phyloP scores from a whole-genome alignment of 345 rosid species.

The Dovyalis caffra region DNA sequence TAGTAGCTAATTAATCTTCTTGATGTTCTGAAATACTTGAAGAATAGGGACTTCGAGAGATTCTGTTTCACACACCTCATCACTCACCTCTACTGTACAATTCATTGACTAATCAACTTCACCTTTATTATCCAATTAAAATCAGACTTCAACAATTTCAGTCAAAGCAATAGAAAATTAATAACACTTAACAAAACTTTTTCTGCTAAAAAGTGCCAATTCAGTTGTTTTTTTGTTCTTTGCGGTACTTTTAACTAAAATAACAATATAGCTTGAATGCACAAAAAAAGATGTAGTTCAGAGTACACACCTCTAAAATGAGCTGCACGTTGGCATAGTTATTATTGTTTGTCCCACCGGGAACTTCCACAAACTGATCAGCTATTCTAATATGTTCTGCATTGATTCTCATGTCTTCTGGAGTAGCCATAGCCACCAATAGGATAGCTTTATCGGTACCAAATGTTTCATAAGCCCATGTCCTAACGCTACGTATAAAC shows the following conservation, averaged over 20 bases:
- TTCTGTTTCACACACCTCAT: background rate
- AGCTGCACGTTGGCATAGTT: slow-evolving; percentile 99
- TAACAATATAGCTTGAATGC: slow-evolving; percentile 11
- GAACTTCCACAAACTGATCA: slow-evolving; percentile 99
- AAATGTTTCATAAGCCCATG: slow-evolving; percentile 99
- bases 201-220: background rate
- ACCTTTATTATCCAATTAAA: background rate
- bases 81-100: background rate
- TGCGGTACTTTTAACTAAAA: background rate
- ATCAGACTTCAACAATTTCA: background rate
- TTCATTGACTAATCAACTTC: background rate
- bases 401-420: slow-evolving; percentile 99
- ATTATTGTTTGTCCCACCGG: slow-evolving; percentile 98
- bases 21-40: background rate
- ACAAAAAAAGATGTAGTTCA: background rate
- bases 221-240: background rate
- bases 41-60: background rate
- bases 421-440: slow-evolving; percentile 99
- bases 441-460: slow-evolving; percentile 93
- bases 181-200: background rate
- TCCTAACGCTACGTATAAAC: slow-evolving; percentile 89
- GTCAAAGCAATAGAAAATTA: background rate
- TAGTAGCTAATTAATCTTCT: background rate
- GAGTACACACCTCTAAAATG: slow-evolving; percentile 80
- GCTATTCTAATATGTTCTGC: slow-evolving; percentile 98